Base-by-base conservation (phyloP, 2,329 filamentous ascomycete genomes). In the Xylariaceae sp. region DNA sequence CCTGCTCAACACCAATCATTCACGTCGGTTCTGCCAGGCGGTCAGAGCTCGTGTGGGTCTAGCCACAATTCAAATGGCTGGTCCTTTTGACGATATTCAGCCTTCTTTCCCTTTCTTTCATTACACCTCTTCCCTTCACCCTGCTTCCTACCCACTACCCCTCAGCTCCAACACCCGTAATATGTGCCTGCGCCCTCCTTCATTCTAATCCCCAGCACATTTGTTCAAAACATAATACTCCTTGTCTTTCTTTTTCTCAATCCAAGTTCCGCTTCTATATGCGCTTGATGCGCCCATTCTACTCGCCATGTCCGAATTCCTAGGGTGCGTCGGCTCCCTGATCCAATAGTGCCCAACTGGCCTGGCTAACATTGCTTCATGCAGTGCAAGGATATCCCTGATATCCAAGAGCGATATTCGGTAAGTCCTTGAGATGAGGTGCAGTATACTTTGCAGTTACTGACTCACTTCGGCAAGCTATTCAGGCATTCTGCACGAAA, bases 341-440 rank as follows among this genome's bases (percentile, higher is more conserved):
- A 23, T 53, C 44, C 52, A 50, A 23, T 56, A n/a, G 17, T 30
- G 15, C 60, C 45, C n/a, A 17, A 35, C 51, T 34, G 13, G 7
- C 9, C 56, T 57, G 4, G 51, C 65, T 68, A 60, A 69, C 59
- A 9, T 62, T 47, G 55, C 35, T 18, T 48, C 53, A 53, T 52
- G 52, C 76, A 92, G 91, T 78, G 90, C 92, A 77, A 88, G 89
- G 75, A 97, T 97, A 81, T 96, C 92, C 64, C 86, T 97, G 78
- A 94, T 97, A 77, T 97, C 92, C 63, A 95, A 93, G 81, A 96
- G 91, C 77, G 92, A 96, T 78, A 96, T 97, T 78, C 90, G 92
- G 90, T 96, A 82, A 72, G 86, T 77, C 60, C 54, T 59, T 55
- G 44, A 51, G 44, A 58, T 15, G n/a, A 50, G 49, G 39, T 50